Base-by-base conservation (phyloP, 192 early-diverging fungal genomes). In the Backusella circina region DNA sequence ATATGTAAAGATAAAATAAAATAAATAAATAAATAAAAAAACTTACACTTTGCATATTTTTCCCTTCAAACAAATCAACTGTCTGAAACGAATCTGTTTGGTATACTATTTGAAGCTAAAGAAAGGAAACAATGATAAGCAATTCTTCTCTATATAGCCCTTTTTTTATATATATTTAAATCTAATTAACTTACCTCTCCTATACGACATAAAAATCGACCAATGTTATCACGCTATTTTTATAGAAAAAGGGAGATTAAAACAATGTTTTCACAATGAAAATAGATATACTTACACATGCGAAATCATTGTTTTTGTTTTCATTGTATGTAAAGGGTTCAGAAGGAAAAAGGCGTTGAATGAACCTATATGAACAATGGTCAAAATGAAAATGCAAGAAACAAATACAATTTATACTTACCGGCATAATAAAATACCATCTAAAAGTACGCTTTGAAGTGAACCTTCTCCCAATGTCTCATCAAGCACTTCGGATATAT, bases 41-140 rank as follows among this genome's bases (percentile, higher is more conserved):
- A 69, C 80, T 61, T 84, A 90, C 89, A 67, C 82, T 86, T 1
- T 72, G 84, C 88, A 95, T 93, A 77, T 93, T 90, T 77, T 92
- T 95, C 50, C 87, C 94, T 67, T 95, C 93, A 75, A 91, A 93
- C 26, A 95, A 77, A 78, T 95, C 94, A 6, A 91, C 90, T 0
- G 94, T 95, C 78, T 95, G 91, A 76, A 95, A 95, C 70, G 93
- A 79, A 78, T 94, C 92, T 16, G 88, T 86, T 71, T 88, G 90
- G 67, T 91, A 86, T n/a, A 47, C 15, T 61, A 95, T 84, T 5
- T 93, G 93, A 51, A 95, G 86, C 84, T 90, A 79, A 30, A 51
- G 44, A 47, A 32, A 9, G 26, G 71, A 23, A 26, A 9, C 9
- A 23, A 57, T 2, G 23, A 57, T 23, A 57, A 57, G 21, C 28